phyloP scores from a whole-genome alignment of 352 stramenopile species.

The Phytopythium vexans region DNA sequence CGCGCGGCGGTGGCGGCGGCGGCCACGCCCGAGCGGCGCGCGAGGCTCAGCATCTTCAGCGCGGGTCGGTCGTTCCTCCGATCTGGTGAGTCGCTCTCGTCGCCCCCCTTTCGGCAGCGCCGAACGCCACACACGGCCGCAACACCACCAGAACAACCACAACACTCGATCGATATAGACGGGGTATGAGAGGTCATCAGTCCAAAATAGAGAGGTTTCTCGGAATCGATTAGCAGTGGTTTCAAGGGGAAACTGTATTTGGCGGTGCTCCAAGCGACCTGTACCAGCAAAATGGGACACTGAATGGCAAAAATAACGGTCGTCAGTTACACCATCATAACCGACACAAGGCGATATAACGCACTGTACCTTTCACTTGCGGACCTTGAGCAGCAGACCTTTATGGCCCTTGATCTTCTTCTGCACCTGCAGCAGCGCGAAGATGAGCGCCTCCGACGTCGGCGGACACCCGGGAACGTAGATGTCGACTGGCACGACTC shows the following conservation, averaged over 20 bases:
- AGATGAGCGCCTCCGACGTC: slow-evolving; percentile 97
- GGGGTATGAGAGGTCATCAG: not conserved
- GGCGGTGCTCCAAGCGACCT: no score
- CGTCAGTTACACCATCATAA: no score
- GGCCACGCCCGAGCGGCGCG: slow-evolving; percentile 26
- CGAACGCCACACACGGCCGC: slow-evolving; percentile 12
- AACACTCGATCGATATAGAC: not conserved
- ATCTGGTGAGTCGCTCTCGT: slow-evolving; percentile 1
- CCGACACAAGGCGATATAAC: no score
- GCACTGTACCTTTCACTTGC: slow-evolving; percentile 89
- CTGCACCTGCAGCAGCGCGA: slow-evolving; percentile 97
- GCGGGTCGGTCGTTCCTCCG: slow-evolving; percentile 1
- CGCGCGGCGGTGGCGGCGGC: slow-evolving; percentile 17
- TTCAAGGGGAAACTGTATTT: no score
- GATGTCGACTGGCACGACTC: slow-evolving; percentile 98
- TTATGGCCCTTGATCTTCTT: slow-evolving; percentile 99
- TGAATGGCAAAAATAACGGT: no score
- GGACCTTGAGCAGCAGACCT: slow-evolving; percentile 92
- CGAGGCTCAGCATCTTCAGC: slow-evolving; percentile 33
- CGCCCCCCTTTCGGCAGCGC: not conserved
- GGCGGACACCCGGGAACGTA: slow-evolving; percentile 99
- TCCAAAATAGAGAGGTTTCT: no score
- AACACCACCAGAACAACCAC: slow-evolving; percentile 18
- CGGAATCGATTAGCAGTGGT: no score
- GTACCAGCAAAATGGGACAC: no score